Conservation (phyloP, 129 eudicot species). For the Smallanthus sonchifolius region DNA sequence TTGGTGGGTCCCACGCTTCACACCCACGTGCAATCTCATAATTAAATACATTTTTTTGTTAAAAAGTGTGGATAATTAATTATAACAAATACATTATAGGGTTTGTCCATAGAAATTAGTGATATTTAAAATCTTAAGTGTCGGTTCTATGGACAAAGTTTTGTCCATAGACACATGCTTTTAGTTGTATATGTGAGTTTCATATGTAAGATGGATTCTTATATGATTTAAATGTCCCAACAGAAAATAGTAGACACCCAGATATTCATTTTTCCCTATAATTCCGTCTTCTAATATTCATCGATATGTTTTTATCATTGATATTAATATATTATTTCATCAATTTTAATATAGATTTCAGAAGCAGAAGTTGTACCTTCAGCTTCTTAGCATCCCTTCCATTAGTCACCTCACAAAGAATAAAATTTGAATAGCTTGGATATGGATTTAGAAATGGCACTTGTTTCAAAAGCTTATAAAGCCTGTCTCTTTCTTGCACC, state of each 20-base stretch:
- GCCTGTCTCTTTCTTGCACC: constrained; percentile 89
- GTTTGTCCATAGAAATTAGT: too few species aligned
- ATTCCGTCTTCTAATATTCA: too few species aligned
- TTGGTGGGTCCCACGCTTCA: too few species aligned
- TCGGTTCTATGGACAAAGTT: too few species aligned
- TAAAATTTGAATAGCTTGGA: constrained; percentile 95
- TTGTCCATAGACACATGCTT: too few species aligned
- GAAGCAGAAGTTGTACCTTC: constrained; percentile 52
- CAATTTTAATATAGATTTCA: background rate
- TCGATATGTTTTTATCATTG: background rate
- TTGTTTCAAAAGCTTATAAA: constrained; percentile 65
- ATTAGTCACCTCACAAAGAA: constrained; percentile 81
- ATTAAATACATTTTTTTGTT: too few species aligned
- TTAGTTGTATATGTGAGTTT: background rate
- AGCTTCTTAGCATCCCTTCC: constrained; percentile 97
- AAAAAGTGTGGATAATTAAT: too few species aligned
- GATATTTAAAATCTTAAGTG: too few species aligned
- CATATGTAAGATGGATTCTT: background rate
- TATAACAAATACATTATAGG: too few species aligned
- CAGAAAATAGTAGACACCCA: background rate
- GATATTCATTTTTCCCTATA: background rate
- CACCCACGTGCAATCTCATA: too few species aligned
- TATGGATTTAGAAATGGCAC: constrained; percentile 89
- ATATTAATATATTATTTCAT: background rate
- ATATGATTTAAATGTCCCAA: background rate